phyloP scores from a whole-genome alignment of 2,329 filamentous ascomycete species.

The Clonostachys sp. region DNA sequence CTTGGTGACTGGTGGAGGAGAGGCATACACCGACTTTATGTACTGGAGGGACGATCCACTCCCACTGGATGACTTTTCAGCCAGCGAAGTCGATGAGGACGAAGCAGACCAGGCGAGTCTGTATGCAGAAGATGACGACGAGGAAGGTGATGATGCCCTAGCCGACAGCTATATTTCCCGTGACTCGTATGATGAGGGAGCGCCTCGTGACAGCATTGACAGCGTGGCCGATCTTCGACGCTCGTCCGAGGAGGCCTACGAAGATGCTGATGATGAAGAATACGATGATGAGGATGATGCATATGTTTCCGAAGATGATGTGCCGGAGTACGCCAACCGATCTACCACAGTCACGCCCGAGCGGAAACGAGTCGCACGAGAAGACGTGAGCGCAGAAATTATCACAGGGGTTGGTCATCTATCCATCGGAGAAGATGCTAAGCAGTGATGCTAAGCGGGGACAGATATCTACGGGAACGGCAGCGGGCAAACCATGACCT shows the following conservation, averaged over 20 bases:
- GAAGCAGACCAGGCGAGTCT: constrained; percentile 37
- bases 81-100: constrained; percentile 61
- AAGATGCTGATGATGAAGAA: constrained; percentile 31
- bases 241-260: neutral
- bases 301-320: constrained; percentile 33
- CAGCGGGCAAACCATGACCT: too few relatives aligned
- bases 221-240: constrained; percentile 10
- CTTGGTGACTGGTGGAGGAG: constrained; percentile 82
- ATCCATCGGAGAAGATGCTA: constrained; percentile 33
- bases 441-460: constrained; percentile 19
- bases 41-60: constrained; percentile 89
- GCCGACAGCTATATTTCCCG: constrained; percentile 52
- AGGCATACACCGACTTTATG: constrained; percentile 94
- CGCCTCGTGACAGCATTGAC: constrained; percentile 33
- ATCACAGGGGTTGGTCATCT: constrained; percentile 57
- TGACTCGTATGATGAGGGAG: constrained; percentile 41
- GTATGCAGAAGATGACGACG: constrained; percentile 40
- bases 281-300: constrained; percentile 31
- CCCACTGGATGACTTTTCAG: constrained; percentile 84
- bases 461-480: neutral
- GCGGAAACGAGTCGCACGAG: constrained; percentile 14
- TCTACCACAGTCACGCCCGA: constrained; percentile 3
- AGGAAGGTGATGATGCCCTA: constrained; percentile 33
- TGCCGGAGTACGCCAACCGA: constrained; percentile 17
- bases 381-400: constrained; percentile 49